Evolutionary conservation across 2,329 filamentous ascomycete species (phyloP), one percentile per base, ranked within the genome.

Genomic region (Diaporthe aspalathi): DNA sequence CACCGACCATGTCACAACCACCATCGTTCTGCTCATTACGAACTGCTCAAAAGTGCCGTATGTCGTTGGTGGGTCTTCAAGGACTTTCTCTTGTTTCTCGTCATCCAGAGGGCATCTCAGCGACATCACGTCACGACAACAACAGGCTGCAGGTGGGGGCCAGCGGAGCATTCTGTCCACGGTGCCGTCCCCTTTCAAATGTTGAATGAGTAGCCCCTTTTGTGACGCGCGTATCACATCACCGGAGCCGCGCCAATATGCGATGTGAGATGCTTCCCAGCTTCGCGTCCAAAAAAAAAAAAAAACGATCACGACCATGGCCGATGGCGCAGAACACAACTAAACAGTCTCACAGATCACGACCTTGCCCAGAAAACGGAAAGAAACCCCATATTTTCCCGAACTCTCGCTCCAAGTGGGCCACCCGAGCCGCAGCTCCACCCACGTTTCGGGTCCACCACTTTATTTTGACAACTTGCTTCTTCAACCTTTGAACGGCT

Each of bases 391-490:
- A 65, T 38, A 38, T 24, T 50, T 50, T 17, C 14, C 60, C 60
- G 45, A 29, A 38, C 45, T 50, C 50, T 50, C 20, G 29, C 2
- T 24, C 45, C 4, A 49, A 38, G 60, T 65, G 60, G 60, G 60
- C 45, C 60, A 50, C 60, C 60, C 29, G 60, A 50, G 29, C 29
- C 47, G 60, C 60, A 24, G 45, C 60, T 50, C 60, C 60, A 65
- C 60, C 60, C 43, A 47, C 60, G 45, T 38, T 50, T 65, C 60
- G 45, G 60, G 45, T 60, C 66, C 66, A 68, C 52, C 54, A 68
- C 66, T 49, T 60, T 68, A 68, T 68, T 57, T 68, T 68, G 53
- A 68, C 66, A 16, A 20, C 66, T 47, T 68, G 66, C 52, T 68
- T 57, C 20, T 49, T 49, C 35, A 38, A 38, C 14, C 52, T 47